Evolutionary conservation across 352 stramenopile species (phyloP), one percentile per base, ranked within the genome.

Genomic region (Pythium folliculosum): DNA sequence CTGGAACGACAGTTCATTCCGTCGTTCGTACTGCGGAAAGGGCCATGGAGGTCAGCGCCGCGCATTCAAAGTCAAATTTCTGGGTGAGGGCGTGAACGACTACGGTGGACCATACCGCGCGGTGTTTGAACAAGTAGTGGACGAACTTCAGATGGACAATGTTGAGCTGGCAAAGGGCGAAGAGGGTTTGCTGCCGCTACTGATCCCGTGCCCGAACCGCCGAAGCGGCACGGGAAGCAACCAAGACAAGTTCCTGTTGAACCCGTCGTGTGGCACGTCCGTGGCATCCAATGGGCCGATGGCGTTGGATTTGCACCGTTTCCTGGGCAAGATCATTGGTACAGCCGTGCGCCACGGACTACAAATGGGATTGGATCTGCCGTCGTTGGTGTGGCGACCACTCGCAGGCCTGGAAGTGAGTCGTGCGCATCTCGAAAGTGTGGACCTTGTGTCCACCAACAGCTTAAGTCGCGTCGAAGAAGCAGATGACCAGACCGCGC

Each of bases 1-100:
- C 13, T 99, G 97, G 97, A 97, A 88, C 67, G 84, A 95, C 70
- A 96, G 90, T 49, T 96, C 94, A 30, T 97, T 99, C 62, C 90
- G 98, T 12, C 88, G 97, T 45, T 89, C 95, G 22, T 99, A 99
- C 76, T 96, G 98, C 50, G 96, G 96, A 38, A 99, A 99, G 66
- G 96, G 97, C 48, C 97, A 99, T 63, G 97, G 96, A 32, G 96
- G 96, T 7, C 98, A 99, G 76, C 93, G 97, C 49, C 86, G 98
- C 54, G 96, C 96, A 53, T 99, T 99, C 73, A 99, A 99, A 77
- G 96, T 99, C n/a, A 99, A 99, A 69, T 97, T 99, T 53, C 80
- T 99, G 48, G 96, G 96, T 59, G 97, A 99, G 77, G 97, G 97
- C 50, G 97, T 99, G 27, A 99, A 99, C 74, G 97, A 99, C 79